Percentiles rank a stretch among this genome's conserved stretches.
Conservation (phyloP, 73 alveolate species). For the Blepharisma japonicum region DNA sequence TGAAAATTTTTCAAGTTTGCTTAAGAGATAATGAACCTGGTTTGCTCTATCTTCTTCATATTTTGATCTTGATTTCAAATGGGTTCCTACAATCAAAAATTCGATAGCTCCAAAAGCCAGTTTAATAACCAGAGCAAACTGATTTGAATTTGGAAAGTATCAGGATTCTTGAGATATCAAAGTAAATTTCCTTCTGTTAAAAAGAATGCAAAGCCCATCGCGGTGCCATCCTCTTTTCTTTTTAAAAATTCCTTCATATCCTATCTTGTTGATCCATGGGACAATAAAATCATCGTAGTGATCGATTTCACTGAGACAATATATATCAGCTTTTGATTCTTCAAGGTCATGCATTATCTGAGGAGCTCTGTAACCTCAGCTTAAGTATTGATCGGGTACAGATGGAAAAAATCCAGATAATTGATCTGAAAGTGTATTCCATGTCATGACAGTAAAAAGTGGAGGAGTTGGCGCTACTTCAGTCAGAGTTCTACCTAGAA, state of each 20-base stretch:
- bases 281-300: slow-evolving; percentile 3
- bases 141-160: slow-evolving; percentile 17
- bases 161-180: not conserved
- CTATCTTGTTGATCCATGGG: not conserved
- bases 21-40: not conserved
- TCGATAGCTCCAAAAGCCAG: not conserved
- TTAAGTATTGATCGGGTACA: not conserved
- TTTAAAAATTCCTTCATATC: not conserved
- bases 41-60: not conserved
- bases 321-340: not conserved
- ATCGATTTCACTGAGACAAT: not conserved
- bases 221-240: slow-evolving; percentile 28
- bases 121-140: not conserved
- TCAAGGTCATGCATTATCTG: not conserved
- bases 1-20: not conserved
- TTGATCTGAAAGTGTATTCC: slow-evolving; percentile 23
- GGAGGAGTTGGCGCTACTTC: not conserved
- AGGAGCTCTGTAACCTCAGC: not conserved
- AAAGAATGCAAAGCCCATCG: slow-evolving; percentile 27
- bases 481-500: not conserved
- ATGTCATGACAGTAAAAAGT: not conserved
- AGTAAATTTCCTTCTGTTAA: not conserved
- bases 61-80: slow-evolving; percentile 14
- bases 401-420: slow-evolving; percentile 25
- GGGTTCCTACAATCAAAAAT: not conserved